Base-by-base conservation (phyloP, 495 filamentous ascomycete species). In the Penicillium fimorum region DNA sequence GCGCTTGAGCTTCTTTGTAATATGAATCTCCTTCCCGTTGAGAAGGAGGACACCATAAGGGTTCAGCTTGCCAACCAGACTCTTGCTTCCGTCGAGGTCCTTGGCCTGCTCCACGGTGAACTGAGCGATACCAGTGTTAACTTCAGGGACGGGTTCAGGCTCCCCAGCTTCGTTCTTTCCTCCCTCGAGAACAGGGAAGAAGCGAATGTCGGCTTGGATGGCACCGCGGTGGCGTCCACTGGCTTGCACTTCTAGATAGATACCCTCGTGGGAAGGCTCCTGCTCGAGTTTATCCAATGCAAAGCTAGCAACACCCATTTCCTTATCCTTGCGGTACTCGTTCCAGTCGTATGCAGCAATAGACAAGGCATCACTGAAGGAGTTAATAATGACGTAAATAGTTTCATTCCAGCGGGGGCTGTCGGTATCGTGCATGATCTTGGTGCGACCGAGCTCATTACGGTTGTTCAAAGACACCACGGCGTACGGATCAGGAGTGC, bases 391-490 rank as follows among this genome's bases (percentile, higher is more conserved):
- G 58, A 97, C 82, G 67, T 96, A 96, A 63, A 96, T 84, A 0
- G 95, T 99, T 70, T 97, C 94, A 65, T 92, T 91, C 95, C 95
- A 99, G 59, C 87, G 83, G 7, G 94, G 94, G 68, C 89, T 94
- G 42, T 86, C 81, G 53, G 82, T 92, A 65, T 96, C 90, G 56
- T 89, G 83, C 60, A 96, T 73, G 38, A 82, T 88, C 79, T 96
- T 97, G 45, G 94, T 99, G 62, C 89, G 86, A 5, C 87, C 93
- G 30, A 99, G 83, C 52, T 87, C 83, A 33, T 77, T 78, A 15
- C 92, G 82, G 62, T 83, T 83, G 70, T 96, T 96, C 66, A 99
- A 79, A 11, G 91, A 92, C n/a, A 97, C 76, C 9, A 87, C 77
- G 9, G 87, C 84, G 62, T 97, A 99, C 12, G 94, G 95, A 77